Conservation (phyloP, 2,329 filamentous ascomycete genomes). For the Aspergillus arachidicola region DNA sequence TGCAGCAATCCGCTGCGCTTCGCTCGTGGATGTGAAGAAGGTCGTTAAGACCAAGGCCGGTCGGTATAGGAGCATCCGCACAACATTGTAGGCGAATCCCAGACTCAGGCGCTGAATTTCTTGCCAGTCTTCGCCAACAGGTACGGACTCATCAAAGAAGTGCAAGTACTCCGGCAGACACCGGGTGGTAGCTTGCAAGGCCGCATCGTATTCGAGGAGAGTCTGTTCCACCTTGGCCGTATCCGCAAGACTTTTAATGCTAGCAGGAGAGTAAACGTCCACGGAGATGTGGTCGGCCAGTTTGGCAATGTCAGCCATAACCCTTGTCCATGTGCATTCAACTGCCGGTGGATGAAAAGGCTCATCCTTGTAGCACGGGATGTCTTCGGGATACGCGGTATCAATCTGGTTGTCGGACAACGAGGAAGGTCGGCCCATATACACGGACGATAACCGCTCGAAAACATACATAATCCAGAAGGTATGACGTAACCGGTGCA, state of each 20-base stretch:
- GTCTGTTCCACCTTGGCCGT: conserved; percentile 9
- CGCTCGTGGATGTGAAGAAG: conserved; percentile 11
- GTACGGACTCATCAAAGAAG: conserved; percentile 16
- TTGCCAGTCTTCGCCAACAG: conserved; percentile 16
- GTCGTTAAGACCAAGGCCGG: conserved; percentile 14
- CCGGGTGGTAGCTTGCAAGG: conserved; percentile 11
- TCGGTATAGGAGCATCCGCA: conserved; percentile 16
- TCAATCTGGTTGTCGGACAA: conserved; percentile 19
- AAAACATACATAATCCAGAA: conserved; percentile 18
- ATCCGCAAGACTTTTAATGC: conserved; percentile 9
- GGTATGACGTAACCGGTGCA: conserved; percentile 15
- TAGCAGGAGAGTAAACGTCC: conserved; percentile 16
- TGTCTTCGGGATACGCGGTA: conserved; percentile 16
- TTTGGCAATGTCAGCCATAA: conserved; percentile 16
- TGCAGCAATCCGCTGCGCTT: conserved; percentile 8
- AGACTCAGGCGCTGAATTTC: conserved; percentile 18
- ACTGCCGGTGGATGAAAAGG: conserved; percentile 5
- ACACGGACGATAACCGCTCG: conserved; percentile 17
- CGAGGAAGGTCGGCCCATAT: conserved; percentile 16
- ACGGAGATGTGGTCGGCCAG: conserved; percentile 15
- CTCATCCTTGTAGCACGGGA: conserved; percentile 2
- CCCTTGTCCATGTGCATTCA: conserved; percentile 13
- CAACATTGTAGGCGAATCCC: conserved; percentile 12
- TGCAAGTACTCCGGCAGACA: conserved; percentile 13
- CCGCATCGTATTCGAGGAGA: conserved; percentile 12